phyloP scores from a whole-genome alignment of 768 basidiomycete species.

The Amylocystis lapponica region DNA sequence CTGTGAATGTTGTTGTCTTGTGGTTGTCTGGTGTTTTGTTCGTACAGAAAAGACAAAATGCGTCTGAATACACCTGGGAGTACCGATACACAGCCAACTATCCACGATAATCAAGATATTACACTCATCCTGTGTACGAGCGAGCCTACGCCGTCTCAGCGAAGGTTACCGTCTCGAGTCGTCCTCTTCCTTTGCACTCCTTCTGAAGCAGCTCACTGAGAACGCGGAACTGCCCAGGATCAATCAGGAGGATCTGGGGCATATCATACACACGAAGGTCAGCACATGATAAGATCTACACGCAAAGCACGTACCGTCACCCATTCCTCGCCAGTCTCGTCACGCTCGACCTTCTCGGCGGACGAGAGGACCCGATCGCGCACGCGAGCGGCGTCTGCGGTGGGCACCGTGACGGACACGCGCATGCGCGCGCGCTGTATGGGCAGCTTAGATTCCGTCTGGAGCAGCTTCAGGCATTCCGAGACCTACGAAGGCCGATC shows the following conservation, averaged over 20 bases:
- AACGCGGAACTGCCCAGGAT: slow-evolving; percentile 85
- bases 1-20: no score
- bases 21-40: no score
- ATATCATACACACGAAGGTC: not conserved
- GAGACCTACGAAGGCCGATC: slow-evolving; percentile 53
- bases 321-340: slow-evolving; percentile 78
- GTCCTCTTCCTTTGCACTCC: slow-evolving; percentile 83
- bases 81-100: no score
- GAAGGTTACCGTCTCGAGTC: slow-evolving; percentile 78
- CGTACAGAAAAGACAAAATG: no score
- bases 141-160: slow-evolving; percentile 57
- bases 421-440: slow-evolving; percentile 95
- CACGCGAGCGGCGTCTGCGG: slow-evolving; percentile 55
- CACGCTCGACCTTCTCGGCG: slow-evolving; percentile 80
- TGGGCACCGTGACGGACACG: slow-evolving; percentile 73
- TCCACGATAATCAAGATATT: no score
- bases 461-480: slow-evolving; percentile 80
- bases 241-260: slow-evolving; percentile 85
- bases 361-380: slow-evolving; percentile 65
- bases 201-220: slow-evolving; percentile 88
- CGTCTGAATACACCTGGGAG: not conserved
- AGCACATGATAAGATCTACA: not conserved
- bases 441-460: slow-evolving; percentile 78
- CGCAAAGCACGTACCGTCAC: slow-evolving; percentile 66
- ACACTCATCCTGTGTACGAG: no score